phyloP scores from a whole-genome alignment of 163 green algal genomes.

The Scenedesmus sp. region DNA sequence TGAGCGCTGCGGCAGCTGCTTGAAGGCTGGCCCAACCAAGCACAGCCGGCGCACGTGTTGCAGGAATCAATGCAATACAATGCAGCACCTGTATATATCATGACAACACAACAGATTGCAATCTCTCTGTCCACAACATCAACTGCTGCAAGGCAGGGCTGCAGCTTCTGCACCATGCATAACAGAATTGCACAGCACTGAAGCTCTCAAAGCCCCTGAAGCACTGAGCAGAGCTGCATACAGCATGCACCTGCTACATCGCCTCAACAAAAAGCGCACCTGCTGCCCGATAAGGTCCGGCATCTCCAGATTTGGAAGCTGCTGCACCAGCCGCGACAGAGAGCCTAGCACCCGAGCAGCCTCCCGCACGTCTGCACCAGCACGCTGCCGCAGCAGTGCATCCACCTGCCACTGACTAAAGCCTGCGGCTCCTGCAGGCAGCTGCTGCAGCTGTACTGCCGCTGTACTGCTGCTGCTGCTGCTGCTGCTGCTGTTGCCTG shows the following conservation, averaged over 20 bases:
- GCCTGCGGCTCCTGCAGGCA: slow-evolving; percentile 49
- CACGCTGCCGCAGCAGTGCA: slow-evolving; percentile 52
- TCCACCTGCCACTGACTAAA: slow-evolving; percentile 75
- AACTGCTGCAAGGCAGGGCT: neutral
- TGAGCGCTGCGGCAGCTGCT: neutral
- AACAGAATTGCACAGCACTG: no score
- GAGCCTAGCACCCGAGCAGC: slow-evolving; percentile 63
- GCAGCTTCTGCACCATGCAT: no score
- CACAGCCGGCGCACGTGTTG: neutral
- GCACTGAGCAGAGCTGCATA: no score
- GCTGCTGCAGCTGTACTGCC: neutral
- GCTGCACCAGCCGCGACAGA: slow-evolving; percentile 64
- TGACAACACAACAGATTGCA: neutral
- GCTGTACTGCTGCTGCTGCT: no score
- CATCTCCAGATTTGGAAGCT: slow-evolving; percentile 79
- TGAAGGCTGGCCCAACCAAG: neutral
- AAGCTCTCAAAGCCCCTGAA: no score
- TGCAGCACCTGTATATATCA: neutral
- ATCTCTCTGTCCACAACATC: neutral
- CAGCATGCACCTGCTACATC: neutral
- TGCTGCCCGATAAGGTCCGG: slow-evolving; percentile 70
- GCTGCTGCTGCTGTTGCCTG: neutral
- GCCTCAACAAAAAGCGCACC: slow-evolving; percentile 16
- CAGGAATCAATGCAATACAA: neutral
- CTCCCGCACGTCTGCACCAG: slow-evolving; percentile 52